phyloP scores from a whole-genome alignment of 2,329 filamentous ascomycete genomes.

The Exophiala mesophila region DNA sequence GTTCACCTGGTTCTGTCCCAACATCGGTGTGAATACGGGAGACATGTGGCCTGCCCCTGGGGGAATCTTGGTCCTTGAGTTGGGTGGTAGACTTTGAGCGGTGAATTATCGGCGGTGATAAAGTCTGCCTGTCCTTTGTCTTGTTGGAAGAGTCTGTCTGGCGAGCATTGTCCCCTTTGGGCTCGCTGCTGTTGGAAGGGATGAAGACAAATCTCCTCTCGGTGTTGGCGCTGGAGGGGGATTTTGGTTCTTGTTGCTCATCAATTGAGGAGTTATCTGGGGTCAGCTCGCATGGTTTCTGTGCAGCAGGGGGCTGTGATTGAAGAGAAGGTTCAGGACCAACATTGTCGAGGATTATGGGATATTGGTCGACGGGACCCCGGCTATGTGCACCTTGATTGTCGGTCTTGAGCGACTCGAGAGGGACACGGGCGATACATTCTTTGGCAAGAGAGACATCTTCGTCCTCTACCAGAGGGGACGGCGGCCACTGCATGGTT shows the following conservation, averaged over 20 bases:
- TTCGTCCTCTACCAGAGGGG: conserved; percentile 44
- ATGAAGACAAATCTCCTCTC: conserved; percentile 20
- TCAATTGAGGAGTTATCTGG: conserved; percentile 6
- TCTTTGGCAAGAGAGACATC: conserved; percentile 39
- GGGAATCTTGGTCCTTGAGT: conserved; percentile 3
- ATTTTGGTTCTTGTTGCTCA: conserved; percentile 1
- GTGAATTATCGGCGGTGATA: conserved; percentile 6
- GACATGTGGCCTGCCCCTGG: conserved; percentile 22
- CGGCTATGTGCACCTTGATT: conserved; percentile 28
- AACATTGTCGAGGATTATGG: conserved; percentile 37
- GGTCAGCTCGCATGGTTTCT: background rate
- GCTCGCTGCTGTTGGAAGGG: conserved; percentile 2
- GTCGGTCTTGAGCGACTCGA: conserved; percentile 20
- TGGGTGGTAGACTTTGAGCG: conserved; percentile 22
- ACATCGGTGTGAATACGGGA: conserved; percentile 25
- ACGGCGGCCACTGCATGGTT: conserved; percentile 35
- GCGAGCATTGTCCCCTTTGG: conserved; percentile 3
- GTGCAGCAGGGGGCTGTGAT: conserved; percentile 1
- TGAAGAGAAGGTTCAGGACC: background rate
- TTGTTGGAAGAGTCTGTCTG: background rate
- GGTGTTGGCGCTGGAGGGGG: conserved; percentile 6
- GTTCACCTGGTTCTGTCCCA: conserved; percentile 13
- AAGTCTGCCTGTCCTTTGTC: background rate
- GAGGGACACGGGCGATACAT: conserved; percentile 30
- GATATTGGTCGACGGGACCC: conserved; percentile 42